Evolutionary conservation across 2,329 filamentous ascomycete species (phyloP).

Genomic region (Fusarium humuli): DNA sequence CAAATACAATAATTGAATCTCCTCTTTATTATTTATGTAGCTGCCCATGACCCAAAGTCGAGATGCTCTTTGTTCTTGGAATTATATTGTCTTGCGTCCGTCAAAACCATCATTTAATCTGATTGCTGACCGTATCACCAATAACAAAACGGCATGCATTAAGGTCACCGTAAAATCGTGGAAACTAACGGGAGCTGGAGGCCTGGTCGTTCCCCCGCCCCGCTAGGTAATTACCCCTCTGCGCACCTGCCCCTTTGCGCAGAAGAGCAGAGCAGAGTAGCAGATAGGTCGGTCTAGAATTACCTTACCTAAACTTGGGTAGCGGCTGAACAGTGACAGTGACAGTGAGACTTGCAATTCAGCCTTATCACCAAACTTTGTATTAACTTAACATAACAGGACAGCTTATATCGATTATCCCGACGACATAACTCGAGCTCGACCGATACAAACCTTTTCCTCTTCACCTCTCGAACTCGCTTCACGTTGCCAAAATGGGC

Average conservation of each 20-base stretch:
- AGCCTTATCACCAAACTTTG: conserved; percentile 47
- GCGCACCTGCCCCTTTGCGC: conserved; percentile 37
- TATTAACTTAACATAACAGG: conserved; percentile 9
- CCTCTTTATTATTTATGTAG: background rate
- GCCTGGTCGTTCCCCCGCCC: conserved; percentile 14
- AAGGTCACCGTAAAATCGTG: background rate
- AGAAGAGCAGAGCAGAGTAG: conserved; percentile 23
- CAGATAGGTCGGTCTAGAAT: conserved; percentile 33
- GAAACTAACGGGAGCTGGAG: conserved; percentile 1
- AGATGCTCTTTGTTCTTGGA: background rate
- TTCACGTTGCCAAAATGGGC: conserved; percentile 63
- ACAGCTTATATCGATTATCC: conserved; percentile 7
- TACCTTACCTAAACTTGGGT: conserved; percentile 31
- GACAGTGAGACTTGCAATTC: conserved; percentile 38
- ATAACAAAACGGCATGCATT: conserved; percentile 5
- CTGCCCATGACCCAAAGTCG: too few species aligned
- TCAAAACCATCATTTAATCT: background rate
- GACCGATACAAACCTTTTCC: background rate
- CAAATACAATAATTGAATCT: background rate
- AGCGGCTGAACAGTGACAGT: conserved; percentile 22
- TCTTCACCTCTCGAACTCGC: background rate
- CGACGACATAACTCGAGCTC: background rate
- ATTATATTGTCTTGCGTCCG: background rate
- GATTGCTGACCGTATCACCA: background rate
- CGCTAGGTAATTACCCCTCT: conserved; percentile 44